Base-by-base conservation (phyloP, 2,329 filamentous ascomycete species). In the Ilyonectria destructans region DNA sequence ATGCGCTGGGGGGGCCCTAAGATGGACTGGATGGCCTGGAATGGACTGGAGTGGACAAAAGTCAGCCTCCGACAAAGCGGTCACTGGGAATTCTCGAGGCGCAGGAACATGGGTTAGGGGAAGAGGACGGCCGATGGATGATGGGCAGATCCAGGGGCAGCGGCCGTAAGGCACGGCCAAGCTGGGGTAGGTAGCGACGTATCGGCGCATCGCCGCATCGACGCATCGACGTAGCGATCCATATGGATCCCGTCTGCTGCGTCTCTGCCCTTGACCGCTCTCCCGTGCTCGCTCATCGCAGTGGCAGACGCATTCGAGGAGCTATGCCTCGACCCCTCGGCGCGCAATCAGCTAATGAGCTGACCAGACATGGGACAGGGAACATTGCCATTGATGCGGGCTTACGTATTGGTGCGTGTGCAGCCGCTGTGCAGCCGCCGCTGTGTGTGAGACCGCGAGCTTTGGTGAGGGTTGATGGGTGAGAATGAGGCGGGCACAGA, bases 111-210 rank as follows among this genome's bases (percentile, higher is more conserved):
- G 69, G 72, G 68, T 73, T 68, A 75, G 73, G 72, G 70, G 63
- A 69, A 62, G 70, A 72, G 72, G 69, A 71, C 71, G 68, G 60
- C 58, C 66, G 56, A 62, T 57, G 68, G 69, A 71, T 62, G 54
- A 75, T 76, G 69, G 66, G 69, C 71, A 75, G 73, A 69, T 75
- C 68, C 70, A 74, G 71, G 72, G 74, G 67, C 74, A 65, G 65
- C 62, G 63, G 57, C 72, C 54, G 66, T 66, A 65, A 69, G 71
- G 55, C 43, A 72, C 67, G 63, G 52, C 62, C 57, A 65, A 64
- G 58, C 66, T 62, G 61, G 61, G 58, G 66, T 60, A 67, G 46
- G 59, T 43, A 33, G 49, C 37, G 19, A 33, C 57, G 57, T 58
- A 23, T 43, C 40, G 40, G 8, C 40, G 15, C 40, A 43, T 17